Conservation (phyloP, 805 yeast genomes). For the Lipomyces mesembrius region DNA sequence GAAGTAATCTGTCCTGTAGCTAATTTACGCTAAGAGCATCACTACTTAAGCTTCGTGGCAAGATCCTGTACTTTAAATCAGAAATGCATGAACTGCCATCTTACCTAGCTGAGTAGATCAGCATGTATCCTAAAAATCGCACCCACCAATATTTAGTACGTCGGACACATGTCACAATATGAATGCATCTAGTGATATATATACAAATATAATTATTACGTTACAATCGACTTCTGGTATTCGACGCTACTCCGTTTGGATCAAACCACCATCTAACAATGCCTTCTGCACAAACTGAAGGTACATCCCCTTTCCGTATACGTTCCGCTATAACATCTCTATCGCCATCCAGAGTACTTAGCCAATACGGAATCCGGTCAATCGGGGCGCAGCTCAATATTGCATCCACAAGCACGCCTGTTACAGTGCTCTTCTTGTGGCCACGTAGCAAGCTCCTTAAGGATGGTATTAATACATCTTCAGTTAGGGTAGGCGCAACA, state of each 20-base stretch:
- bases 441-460: not conserved
- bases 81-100: too few relatives aligned
- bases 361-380: conserved; percentile 22
- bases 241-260: not conserved
- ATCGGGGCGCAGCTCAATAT: conserved; percentile 18
- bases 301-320: conserved; percentile 25
- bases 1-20: too few relatives aligned
- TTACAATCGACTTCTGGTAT: conserved; percentile 4
- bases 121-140: too few relatives aligned
- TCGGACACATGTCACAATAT: too few relatives aligned
- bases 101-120: too few relatives aligned
- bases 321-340: conserved; percentile 14
- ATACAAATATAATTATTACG: not conserved
- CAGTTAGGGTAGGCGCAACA: conserved; percentile 24
- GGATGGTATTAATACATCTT: conserved; percentile 19
- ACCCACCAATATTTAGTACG: too few relatives aligned
- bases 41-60: too few relatives aligned
- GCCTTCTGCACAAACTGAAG: conserved; percentile 25
- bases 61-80: too few relatives aligned
- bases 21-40: too few relatives aligned
- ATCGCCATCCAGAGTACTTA: conserved; percentile 5
- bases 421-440: not conserved
- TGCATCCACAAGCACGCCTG: conserved; percentile 22
- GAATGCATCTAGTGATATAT: not conserved
- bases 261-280: conserved; percentile 32